These are phyloP conservation scores for Exserohilum turcica DNA, from an alignment of 2,329 filamentous ascomycete species.

Conservation along the genomic window DNA sequence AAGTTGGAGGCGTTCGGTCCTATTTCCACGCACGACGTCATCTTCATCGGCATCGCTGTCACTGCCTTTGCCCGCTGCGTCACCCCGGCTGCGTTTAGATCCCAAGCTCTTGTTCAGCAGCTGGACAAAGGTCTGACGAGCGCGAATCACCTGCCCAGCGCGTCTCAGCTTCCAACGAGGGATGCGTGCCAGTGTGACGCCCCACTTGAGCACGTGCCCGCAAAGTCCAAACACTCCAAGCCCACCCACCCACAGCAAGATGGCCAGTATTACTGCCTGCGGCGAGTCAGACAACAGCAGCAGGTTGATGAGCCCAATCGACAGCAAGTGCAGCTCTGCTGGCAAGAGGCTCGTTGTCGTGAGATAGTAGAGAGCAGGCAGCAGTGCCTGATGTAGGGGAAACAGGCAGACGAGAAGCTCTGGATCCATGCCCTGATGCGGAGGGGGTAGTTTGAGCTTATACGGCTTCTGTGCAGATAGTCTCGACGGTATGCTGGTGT, in stretches of 20 bases:
- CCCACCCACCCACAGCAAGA: constrained; percentile 64
- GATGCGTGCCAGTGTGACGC: constrained; percentile 81
- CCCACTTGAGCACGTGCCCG: constrained; percentile 77
- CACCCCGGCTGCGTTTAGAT: constrained; percentile 32
- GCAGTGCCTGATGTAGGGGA: constrained; percentile 79
- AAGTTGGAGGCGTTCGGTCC: constrained; percentile 36
- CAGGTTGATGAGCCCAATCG: constrained; percentile 80
- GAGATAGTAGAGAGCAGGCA: constrained; percentile 74
- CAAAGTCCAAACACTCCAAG: constrained; percentile 75
- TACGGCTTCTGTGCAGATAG: constrained; percentile 43
- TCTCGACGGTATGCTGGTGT: constrained; percentile 47
- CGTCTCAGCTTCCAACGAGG: constrained; percentile 88
- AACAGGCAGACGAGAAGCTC: constrained; percentile 72
- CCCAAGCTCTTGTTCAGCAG: constrained; percentile 46
- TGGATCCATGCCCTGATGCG: constrained; percentile 51
- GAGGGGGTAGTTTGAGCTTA: constrained; percentile 40
- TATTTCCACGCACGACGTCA: constrained; percentile 28
- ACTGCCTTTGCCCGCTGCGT: constrained; percentile 12
- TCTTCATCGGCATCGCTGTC: constrained; percentile 58
- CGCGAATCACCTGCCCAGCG: constrained; percentile 51
- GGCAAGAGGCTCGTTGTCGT: constrained; percentile 87
- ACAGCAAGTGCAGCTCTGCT: constrained; percentile 86
- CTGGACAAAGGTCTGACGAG: constrained; percentile 52
- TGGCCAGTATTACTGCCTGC: constrained; percentile 52
- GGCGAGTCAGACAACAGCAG: constrained; percentile 74